Evolutionary conservation across 139 green algal species (phyloP).

Genomic region (Chlorella ohadii): DNA sequence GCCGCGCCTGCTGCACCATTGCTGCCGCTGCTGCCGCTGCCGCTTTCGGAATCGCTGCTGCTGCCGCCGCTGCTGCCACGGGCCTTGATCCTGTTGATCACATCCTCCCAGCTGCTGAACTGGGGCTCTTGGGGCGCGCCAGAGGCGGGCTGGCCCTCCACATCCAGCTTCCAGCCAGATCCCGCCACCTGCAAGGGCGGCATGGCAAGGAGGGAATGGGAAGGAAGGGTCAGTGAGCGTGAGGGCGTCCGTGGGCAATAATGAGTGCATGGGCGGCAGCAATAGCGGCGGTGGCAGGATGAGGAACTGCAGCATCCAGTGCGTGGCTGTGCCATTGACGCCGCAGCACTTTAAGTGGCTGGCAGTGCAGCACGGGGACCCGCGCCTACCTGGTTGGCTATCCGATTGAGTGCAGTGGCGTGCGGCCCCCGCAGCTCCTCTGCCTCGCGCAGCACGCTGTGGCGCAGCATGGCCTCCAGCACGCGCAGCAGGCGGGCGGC

Average conservation of each 20-base stretch:
- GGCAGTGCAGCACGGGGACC: background rate
- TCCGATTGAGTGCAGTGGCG: slow-evolving; percentile 35
- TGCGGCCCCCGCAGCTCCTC: slow-evolving; percentile 30
- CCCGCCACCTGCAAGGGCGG: slow-evolving; percentile 39
- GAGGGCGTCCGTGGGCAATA: too few species aligned
- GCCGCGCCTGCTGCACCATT: background rate
- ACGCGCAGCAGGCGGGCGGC: slow-evolving; percentile 26
- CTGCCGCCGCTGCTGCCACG: background rate
- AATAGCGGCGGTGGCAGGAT: background rate
- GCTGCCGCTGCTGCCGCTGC: background rate
- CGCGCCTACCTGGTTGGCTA: slow-evolving; percentile 46
- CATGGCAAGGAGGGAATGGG: background rate
- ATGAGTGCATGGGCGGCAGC: too few species aligned
- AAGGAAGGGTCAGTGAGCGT: background rate
- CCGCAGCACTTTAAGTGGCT: background rate
- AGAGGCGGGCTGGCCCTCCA: slow-evolving; percentile 30
- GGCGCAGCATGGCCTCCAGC: slow-evolving; percentile 46
- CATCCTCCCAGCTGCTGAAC: slow-evolving; percentile 57
- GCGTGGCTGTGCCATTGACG: background rate
- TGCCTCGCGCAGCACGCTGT: slow-evolving; percentile 34
- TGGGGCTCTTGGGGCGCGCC: slow-evolving; percentile 30
- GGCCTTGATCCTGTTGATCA: slow-evolving; percentile 3
- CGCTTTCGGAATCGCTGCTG: background rate
- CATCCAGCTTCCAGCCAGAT: slow-evolving; percentile 45
- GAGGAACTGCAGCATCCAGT: background rate